phyloP scores from a whole-genome alignment of 176 grass and related monocot genomes.

The Musa beccarii region DNA sequence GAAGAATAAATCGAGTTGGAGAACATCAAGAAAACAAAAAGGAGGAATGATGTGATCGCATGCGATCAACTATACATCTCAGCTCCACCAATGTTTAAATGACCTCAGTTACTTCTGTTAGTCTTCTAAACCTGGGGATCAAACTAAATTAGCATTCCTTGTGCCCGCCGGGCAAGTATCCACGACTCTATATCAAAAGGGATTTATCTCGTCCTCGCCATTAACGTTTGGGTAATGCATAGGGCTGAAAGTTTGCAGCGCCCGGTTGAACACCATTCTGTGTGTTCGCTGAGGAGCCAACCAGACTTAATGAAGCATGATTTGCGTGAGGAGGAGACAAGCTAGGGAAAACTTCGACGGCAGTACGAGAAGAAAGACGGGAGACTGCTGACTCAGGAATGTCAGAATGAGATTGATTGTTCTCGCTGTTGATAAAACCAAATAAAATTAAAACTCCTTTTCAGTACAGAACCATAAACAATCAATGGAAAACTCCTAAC shows the following conservation, averaged over 20 bases:
- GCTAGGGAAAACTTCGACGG: constrained; percentile 32
- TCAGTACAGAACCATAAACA: background rate
- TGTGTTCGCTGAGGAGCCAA: constrained; percentile 19
- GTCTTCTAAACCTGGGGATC: background rate
- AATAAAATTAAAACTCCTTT: background rate
- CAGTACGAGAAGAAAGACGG: constrained; percentile 29
- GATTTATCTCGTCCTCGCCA: constrained; percentile 32
- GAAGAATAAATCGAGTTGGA: background rate
- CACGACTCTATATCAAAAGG: constrained; percentile 4
- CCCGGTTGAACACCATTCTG: constrained; percentile 22
- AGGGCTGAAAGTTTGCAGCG: constrained; percentile 25
- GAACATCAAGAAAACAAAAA: background rate
- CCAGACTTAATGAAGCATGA: constrained; percentile 17
- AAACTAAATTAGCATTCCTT: background rate
- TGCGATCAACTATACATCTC: background rate
- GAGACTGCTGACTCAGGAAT: constrained; percentile 32
- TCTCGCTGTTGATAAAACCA: background rate
- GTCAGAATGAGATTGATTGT: constrained; percentile 19
- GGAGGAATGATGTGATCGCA: background rate
- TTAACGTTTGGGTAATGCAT: constrained; percentile 44
- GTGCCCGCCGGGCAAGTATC: background rate
- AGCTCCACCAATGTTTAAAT: background rate
- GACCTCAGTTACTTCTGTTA: background rate
- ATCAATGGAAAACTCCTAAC: background rate
- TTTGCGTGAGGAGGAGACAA: constrained; percentile 18